phyloP scores from a whole-genome alignment of 1,284 basidiomycete species.

The Boletellus deceptivus region DNA sequence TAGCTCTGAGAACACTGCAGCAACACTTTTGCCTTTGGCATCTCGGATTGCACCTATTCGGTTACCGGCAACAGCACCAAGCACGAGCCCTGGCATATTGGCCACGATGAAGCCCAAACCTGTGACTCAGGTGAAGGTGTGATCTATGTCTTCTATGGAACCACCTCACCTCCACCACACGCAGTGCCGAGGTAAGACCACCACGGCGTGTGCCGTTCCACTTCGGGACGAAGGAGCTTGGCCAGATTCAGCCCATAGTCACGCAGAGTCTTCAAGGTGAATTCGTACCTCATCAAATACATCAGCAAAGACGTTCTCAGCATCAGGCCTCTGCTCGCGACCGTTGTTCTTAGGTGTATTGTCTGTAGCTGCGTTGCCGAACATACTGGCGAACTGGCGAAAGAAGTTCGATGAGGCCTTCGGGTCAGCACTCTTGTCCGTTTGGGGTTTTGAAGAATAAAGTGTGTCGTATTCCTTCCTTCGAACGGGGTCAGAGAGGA shows the following conservation, averaged over 20 bases:
- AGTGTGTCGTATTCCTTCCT: constrained; percentile 81
- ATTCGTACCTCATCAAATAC: constrained; percentile 82
- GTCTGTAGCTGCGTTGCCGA: constrained; percentile 39
- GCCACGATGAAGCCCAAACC: constrained; percentile 86
- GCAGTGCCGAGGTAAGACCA: constrained; percentile 80
- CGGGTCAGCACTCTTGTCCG: constrained; percentile 59
- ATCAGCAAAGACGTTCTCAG: constrained; percentile 81
- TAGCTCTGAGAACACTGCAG: constrained; percentile 84
- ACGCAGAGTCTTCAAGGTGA: neutral
- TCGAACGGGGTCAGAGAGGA: constrained; percentile 81
- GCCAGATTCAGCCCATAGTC: constrained; percentile 9
- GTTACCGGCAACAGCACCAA: constrained; percentile 83
- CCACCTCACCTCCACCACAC: constrained; percentile 41
- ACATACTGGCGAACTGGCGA: constrained; percentile 72
- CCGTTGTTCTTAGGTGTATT: constrained; percentile 33
- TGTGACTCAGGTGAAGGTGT: constrained; percentile 28
- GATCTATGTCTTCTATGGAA: neutral
- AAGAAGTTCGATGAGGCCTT: constrained; percentile 74
- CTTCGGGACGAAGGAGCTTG: constrained; percentile 75
- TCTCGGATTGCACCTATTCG: constrained; percentile 85
- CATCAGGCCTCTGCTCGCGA: constrained; percentile 59
- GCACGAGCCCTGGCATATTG: constrained; percentile 80
- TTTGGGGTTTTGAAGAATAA: constrained; percentile 49
- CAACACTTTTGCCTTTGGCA: constrained; percentile 90
- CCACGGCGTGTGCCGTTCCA: constrained; percentile 64